These are phyloP conservation scores for Pestalotiopsis fici DNA, from an alignment of 2,329 filamentous ascomycete genomes.

Conservation along the genomic window DNA sequence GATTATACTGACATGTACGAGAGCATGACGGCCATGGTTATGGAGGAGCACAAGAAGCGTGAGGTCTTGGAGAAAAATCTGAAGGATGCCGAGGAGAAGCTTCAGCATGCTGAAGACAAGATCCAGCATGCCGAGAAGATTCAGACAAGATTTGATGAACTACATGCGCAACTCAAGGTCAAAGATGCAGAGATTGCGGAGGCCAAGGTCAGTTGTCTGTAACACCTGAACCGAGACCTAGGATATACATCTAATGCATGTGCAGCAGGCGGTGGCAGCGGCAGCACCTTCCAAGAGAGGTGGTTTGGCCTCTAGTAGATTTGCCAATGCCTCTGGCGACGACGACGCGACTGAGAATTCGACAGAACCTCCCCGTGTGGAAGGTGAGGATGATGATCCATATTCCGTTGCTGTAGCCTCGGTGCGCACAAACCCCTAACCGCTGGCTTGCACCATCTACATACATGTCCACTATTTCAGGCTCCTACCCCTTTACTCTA, in stretches of 20 bases:
- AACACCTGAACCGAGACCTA: slow-evolving; percentile 11
- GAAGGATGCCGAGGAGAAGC: background rate
- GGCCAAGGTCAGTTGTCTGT: slow-evolving; percentile 47
- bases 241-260: slow-evolving; percentile 1
- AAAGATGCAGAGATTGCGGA: slow-evolving; percentile 66
- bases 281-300: slow-evolving; percentile 30
- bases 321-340: slow-evolving; percentile 36
- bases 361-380: slow-evolving; percentile 37
- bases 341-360: slow-evolving; percentile 31
- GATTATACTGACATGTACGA: slow-evolving; percentile 67
- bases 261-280: slow-evolving; percentile 30
- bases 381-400: slow-evolving; percentile 65
- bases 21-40: slow-evolving; percentile 59
- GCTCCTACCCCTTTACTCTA: background rate
- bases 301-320: slow-evolving; percentile 57
- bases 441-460: slow-evolving; percentile 9
- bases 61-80: slow-evolving; percentile 18
- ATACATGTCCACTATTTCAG: background rate
- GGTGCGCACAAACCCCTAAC: slow-evolving; percentile 59
- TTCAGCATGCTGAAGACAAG: slow-evolving; percentile 24
- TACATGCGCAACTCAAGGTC: slow-evolving; percentile 46
- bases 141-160: slow-evolving; percentile 33
- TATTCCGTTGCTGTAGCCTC: slow-evolving; percentile 67
- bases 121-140: slow-evolving; percentile 28
- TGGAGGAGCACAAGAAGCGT: slow-evolving; percentile 52